Percentiles rank a stretch among this genome's conserved stretches.
phyloP scores from a whole-genome alignment of 768 basidiomycete species.

The Russula griseocarnosa region DNA sequence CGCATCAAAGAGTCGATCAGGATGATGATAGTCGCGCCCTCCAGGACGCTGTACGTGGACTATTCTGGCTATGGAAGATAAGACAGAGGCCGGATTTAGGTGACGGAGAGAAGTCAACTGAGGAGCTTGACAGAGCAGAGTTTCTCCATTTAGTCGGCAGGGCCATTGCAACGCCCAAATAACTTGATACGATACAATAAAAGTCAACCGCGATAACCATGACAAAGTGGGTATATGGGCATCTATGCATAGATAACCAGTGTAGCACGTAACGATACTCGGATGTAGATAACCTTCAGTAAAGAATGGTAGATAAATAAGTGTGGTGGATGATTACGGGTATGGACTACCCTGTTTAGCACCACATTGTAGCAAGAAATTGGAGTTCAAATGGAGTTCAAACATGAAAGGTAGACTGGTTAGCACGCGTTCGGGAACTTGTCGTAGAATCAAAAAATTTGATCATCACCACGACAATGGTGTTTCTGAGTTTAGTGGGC shows the following conservation, averaged over 20 bases:
- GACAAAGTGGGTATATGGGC: not conserved
- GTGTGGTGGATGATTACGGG: not conserved
- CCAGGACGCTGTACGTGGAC: slow-evolving; percentile 19
- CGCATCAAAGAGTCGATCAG: not conserved
- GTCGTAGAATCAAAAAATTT: not conserved
- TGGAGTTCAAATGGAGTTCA: no score
- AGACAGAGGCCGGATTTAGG: slow-evolving; percentile 1
- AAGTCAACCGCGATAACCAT: not conserved
- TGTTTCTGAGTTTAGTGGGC: no score
- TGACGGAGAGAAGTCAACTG: not conserved
- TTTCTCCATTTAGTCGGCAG: slow-evolving; percentile 21
- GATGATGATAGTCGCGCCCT: slow-evolving; percentile 9
- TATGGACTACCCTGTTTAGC: no score
- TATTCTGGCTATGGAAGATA: slow-evolving; percentile 20
- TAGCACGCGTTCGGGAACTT: no score
- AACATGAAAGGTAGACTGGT: no score
- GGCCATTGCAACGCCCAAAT: slow-evolving; percentile 11
- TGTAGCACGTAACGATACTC: not conserved
- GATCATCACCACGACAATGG: not conserved
- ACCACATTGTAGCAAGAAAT: no score
- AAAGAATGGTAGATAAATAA: not conserved
- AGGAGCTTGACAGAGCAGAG: slow-evolving; percentile 16
- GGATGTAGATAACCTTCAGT: not conserved
- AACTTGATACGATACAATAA: not conserved
- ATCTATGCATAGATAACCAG: not conserved